These are phyloP conservation scores for Elaeagnus macrophylla DNA, from an alignment of 306 rosid genomes.

Conservation along the genomic window DNA sequence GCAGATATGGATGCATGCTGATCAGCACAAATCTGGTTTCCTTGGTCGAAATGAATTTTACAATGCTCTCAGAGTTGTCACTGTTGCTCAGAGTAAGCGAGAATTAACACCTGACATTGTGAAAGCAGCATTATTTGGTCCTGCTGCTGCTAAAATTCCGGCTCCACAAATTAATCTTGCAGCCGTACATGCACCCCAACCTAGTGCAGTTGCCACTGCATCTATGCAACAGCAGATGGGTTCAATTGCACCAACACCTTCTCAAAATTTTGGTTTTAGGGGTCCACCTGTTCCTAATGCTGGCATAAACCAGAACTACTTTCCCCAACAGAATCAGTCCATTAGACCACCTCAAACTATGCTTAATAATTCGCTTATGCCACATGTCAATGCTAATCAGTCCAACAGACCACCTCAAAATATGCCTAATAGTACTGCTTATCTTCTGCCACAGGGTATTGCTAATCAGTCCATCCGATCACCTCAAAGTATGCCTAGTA, in stretches of 20 bases:
- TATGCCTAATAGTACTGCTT: neutral
- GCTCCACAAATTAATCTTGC: conserved; percentile 70
- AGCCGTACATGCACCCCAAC: conserved; percentile 35
- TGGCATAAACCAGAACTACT: conserved; percentile 40
- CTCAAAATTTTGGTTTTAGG: conserved; percentile 60
- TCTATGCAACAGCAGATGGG: conserved; percentile 56
- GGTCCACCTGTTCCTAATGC: conserved; percentile 57
- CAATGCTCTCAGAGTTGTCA: conserved; percentile 85
- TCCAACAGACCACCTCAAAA: neutral
- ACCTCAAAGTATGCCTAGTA: neutral
- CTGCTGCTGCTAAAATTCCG: conserved; percentile 92
- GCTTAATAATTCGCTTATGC: too few relatives aligned
- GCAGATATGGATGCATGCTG: conserved; percentile 91
- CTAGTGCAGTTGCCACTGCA: conserved; percentile 29
- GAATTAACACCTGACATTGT: conserved; percentile 82
- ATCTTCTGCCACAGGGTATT: neutral
- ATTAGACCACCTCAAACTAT: conserved; percentile 56
- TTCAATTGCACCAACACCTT: conserved; percentile 29
- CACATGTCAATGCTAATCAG: too few relatives aligned
- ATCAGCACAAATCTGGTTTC: conserved; percentile 80
- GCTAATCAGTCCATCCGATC: neutral
- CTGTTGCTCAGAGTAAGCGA: conserved; percentile 94
- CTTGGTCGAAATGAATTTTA: conserved; percentile 78
- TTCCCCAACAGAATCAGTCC: conserved; percentile 47
- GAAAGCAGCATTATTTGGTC: conserved; percentile 73